Percentiles rank a stretch among this genome's conserved stretches.
Conservation (phyloP, 2,329 filamentous ascomycete genomes). For the Sclerotinia borealis region DNA sequence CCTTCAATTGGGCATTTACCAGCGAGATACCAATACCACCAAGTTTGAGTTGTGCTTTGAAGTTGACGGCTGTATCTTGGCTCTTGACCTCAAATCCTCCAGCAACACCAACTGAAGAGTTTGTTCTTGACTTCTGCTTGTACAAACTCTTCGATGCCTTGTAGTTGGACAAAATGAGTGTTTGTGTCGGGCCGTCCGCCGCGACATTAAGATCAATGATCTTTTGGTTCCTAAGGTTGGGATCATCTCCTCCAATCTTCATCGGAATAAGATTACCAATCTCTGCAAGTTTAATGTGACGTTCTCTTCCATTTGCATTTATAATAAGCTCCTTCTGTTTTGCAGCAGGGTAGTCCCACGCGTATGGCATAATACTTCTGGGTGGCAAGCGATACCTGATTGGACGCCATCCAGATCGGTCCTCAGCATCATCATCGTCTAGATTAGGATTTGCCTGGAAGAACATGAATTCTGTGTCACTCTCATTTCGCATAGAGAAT, state of each 20-base stretch:
- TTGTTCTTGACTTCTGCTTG: conserved; percentile 50
- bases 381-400: conserved; percentile 88
- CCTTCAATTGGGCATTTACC: conserved; percentile 85
- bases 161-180: conserved; percentile 89
- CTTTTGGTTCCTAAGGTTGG: conserved; percentile 60
- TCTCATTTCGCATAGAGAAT: conserved; percentile 97
- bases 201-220: conserved; percentile 96
- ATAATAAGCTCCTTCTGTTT: conserved; percentile 92
- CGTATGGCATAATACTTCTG: conserved; percentile 97
- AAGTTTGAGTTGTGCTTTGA: conserved; percentile 81
- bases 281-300: conserved; percentile 90
- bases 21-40: conserved; percentile 90
- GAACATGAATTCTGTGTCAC: conserved; percentile 93
- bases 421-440: conserved; percentile 80
- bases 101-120: conserved; percentile 45
- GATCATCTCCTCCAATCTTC: conserved; percentile 57
- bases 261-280: conserved; percentile 95
- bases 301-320: conserved; percentile 69
- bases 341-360: conserved; percentile 98
- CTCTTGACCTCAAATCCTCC: conserved; percentile 91
- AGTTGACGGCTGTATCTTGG: conserved; percentile 78
- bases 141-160: conserved; percentile 90
- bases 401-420: conserved; percentile 83
- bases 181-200: conserved; percentile 92
- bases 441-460: conserved; percentile 91